Evolutionary conservation across 2,329 filamentous ascomycete genomes (phyloP), one percentile per base, ranked within the genome.

Genomic region (Fusarium begoniae): DNA sequence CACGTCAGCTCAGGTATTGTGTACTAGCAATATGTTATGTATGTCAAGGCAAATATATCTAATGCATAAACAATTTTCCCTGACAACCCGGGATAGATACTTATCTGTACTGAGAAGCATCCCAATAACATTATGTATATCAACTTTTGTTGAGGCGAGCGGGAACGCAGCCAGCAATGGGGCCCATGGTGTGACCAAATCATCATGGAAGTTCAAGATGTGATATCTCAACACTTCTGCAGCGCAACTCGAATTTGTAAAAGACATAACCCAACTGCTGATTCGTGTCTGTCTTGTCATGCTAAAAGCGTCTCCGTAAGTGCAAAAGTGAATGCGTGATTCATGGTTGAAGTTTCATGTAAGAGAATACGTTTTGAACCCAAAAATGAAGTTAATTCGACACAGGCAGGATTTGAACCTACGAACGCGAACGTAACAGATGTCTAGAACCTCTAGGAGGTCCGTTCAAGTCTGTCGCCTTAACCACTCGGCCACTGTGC

Each of bases 401-500:
- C 45, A 61, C 22, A 24, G 58, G 20, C 38, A 65, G 40, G 64
- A 44, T 67, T 67, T 28, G 64, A 67, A 67, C 64, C 40, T 65
- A 17, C 64, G 64, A 47, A 63, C 37, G 43, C 64, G 64, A 65
- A 67, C 43, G 37, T 63, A 65, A 24, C 1, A 58, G 51, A 67
- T 67, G 30, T 57, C 51, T 57, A 53, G 40, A 45, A 57, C 54
- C 28, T 35, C 54, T 57, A 4, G 22, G 53, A 41, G 26, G 58
- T 2, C n/a, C 18, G 8, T 67, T 67, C 65, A 67, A 65, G 61
- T 67, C 51, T 58, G 1, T 28, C 64, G 63, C 64, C 64, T 40
- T 68, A 68, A 68, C 65, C 65, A 68, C 65, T 68, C 64, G 64
- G 64, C 62, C 64, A 66, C 37, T 10, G 24, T 56, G 48, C 38